These are phyloP conservation scores for Rhizopus microsporus DNA, from an alignment of 371 early-diverging fungal species.

Conservation along the genomic window DNA sequence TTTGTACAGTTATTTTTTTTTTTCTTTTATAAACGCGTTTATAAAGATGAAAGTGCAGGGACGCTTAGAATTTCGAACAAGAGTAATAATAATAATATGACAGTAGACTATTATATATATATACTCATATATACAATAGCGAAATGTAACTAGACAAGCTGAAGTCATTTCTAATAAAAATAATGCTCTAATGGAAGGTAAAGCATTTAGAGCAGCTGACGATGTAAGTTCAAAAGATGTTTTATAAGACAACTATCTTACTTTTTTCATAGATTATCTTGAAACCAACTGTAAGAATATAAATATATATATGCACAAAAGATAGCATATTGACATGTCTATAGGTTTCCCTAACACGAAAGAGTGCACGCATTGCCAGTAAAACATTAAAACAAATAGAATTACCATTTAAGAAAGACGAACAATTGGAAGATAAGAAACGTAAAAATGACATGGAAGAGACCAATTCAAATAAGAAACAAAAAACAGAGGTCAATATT, in stretches of 20 bases:
- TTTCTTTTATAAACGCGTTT: constrained; percentile 2
- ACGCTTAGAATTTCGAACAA: constrained; percentile 11
- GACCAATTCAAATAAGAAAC: not conserved
- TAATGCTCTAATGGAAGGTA: not conserved
- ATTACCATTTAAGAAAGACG: not conserved
- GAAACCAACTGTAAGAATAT: too few relatives aligned
- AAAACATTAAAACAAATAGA: not conserved
- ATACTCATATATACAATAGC: not conserved
- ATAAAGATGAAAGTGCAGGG: constrained; percentile 9
- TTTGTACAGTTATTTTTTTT: not conserved
- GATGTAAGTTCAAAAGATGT: not conserved
- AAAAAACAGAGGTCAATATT: not conserved
- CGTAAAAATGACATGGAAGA: not conserved
- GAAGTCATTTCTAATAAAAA: constrained; percentile 1
- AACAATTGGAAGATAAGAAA: not conserved
- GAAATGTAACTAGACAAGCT: not conserved
- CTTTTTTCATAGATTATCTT: too few relatives aligned
- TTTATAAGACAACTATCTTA: too few relatives aligned
- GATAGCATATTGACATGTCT: not conserved
- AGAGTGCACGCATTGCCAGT: not conserved
- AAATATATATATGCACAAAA: not conserved
- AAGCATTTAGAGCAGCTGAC: not conserved
- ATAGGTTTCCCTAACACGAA: not conserved
- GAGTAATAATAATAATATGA: constrained; percentile 9
- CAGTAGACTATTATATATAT: too few relatives aligned